Percentiles rank a stretch among this genome's conserved stretches.
Conservation (phyloP, 1,284 basidiomycete genomes). For the Ceratobasidium sp. region DNA sequence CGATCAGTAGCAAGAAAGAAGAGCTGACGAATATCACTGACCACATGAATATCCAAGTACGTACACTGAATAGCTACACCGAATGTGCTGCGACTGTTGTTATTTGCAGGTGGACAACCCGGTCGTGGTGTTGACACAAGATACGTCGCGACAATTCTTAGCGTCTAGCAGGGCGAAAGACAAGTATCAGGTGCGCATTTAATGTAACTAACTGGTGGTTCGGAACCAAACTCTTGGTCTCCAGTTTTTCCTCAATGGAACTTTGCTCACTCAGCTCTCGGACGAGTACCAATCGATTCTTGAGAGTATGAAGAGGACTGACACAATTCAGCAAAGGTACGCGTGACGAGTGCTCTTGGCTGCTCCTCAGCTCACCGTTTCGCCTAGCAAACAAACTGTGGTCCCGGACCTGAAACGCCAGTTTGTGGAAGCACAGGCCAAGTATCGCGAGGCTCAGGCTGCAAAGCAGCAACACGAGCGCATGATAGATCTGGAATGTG, state of each 20-base stretch:
- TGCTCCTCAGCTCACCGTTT: slow-evolving; percentile 35
- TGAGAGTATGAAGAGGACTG: slow-evolving; percentile 76
- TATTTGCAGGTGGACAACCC: slow-evolving; percentile 85
- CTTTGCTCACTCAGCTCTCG: slow-evolving; percentile 88
- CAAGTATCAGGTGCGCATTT: slow-evolving; percentile 82
- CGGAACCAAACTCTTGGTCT: slow-evolving; percentile 22
- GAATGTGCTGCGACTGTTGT: background rate
- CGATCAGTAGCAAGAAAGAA: slow-evolving; percentile 84
- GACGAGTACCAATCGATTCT: slow-evolving; percentile 87
- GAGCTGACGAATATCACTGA: slow-evolving; percentile 90
- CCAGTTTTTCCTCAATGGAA: slow-evolving; percentile 95
- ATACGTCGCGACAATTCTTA: slow-evolving; percentile 84
- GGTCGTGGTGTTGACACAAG: slow-evolving; percentile 94
- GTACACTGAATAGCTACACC: background rate
- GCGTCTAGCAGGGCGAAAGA: slow-evolving; percentile 85
- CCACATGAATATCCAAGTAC: slow-evolving; percentile 89
- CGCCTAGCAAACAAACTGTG: slow-evolving; percentile 65
- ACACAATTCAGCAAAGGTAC: slow-evolving; percentile 73
- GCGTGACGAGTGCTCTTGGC: slow-evolving; percentile 20
- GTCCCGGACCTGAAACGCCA: slow-evolving; percentile 78
- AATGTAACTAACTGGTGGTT: slow-evolving; percentile 16
- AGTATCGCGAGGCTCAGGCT: slow-evolving; percentile 79
- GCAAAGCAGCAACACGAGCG: slow-evolving; percentile 79
- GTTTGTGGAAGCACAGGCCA: slow-evolving; percentile 70
- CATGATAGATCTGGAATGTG: slow-evolving; percentile 78